Conservation (phyloP, 139 green algal genomes). For the Tetraselmis striata region DNA sequence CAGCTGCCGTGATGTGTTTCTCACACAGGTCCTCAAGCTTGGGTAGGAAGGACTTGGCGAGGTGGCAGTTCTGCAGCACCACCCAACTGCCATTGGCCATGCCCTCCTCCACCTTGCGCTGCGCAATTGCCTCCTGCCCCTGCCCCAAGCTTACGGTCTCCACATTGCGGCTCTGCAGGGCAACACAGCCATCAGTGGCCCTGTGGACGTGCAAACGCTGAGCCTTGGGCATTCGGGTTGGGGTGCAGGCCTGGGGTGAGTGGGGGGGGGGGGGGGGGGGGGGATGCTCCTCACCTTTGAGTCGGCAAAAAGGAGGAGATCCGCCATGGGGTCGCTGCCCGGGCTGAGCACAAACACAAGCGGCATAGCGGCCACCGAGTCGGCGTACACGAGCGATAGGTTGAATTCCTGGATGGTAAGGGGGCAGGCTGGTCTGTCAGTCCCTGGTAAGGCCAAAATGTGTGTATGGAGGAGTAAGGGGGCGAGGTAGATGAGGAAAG, state of each 20-base stretch:
- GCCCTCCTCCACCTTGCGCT: conserved; percentile 52
- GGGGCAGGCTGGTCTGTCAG: too few species aligned
- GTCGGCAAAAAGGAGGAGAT: conserved; percentile 68
- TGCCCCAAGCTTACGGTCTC: conserved; percentile 55
- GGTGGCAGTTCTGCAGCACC: conserved; percentile 76
- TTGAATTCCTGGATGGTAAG: too few species aligned
- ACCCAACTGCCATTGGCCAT: conserved; percentile 65
- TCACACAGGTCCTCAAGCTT: conserved; percentile 69
- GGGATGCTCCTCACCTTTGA: neutral
- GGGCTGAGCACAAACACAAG: conserved; percentile 73
- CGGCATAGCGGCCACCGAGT: conserved; percentile 47
- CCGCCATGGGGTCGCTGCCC: conserved; percentile 59
- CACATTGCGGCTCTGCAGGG: conserved; percentile 1
- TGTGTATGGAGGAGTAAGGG: too few species aligned
- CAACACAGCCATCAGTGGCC: too few species aligned
- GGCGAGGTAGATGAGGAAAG: too few species aligned
- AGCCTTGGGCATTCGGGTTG: too few species aligned
- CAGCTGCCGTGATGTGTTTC: conserved; percentile 40
- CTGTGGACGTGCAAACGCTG: too few species aligned
- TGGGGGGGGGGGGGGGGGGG: too few species aligned
- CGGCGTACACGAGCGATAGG: conserved; percentile 42
- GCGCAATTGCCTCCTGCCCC: conserved; percentile 66
- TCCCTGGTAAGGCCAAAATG: too few species aligned
- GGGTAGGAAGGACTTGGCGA: conserved; percentile 64
- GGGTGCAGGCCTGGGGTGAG: too few species aligned